Percentiles rank a stretch among this genome's conserved stretches.
phyloP scores from a whole-genome alignment of 208 protist species.

The Trypanosoma rangeli region DNA sequence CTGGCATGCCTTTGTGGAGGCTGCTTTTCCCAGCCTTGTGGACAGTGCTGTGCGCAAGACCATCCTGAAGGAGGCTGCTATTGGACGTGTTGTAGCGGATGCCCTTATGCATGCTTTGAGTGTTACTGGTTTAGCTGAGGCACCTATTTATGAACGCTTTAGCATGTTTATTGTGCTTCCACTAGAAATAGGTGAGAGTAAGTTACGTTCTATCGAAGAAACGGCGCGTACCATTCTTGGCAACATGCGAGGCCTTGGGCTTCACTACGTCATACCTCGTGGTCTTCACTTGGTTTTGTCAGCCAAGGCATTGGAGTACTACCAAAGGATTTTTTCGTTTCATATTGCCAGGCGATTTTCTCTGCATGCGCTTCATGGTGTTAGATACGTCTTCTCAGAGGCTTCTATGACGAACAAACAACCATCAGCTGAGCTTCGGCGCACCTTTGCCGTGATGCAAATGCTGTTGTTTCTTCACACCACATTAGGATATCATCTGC shows the following conservation, averaged over 20 bases:
- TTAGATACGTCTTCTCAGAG: conserved; percentile 55
- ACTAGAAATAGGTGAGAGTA: conserved; percentile 10
- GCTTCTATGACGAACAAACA: conserved; percentile 57
- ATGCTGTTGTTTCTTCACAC: conserved; percentile 62
- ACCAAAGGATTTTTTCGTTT: conserved; percentile 72
- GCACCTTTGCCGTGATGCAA: conserved; percentile 65
- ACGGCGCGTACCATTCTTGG: conserved; percentile 47
- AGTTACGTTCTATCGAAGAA: conserved; percentile 51
- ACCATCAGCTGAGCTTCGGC: conserved; percentile 60
- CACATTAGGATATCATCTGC: conserved; percentile 64
- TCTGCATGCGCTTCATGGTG: conserved; percentile 54
- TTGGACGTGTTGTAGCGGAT: conserved; percentile 33
- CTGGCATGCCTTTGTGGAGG: conserved; percentile 78
- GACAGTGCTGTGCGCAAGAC: conserved; percentile 19
- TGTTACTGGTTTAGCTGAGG: conserved; percentile 35
- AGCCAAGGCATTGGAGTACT: conserved; percentile 66
- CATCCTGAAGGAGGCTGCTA: conserved; percentile 12
- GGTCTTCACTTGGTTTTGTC: conserved; percentile 71
- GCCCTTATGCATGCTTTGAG: conserved; percentile 36
- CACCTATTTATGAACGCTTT: conserved; percentile 29
- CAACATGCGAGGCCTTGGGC: conserved; percentile 37
- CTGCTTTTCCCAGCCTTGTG: conserved; percentile 34
- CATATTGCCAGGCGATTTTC: conserved; percentile 65
- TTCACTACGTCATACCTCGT: conserved; percentile 49
- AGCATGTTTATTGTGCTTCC: conserved; percentile 22